These are phyloP conservation scores for Kwoniella dendrophila DNA, from an alignment of 768 basidiomycete species.

Conservation along the genomic window DNA sequence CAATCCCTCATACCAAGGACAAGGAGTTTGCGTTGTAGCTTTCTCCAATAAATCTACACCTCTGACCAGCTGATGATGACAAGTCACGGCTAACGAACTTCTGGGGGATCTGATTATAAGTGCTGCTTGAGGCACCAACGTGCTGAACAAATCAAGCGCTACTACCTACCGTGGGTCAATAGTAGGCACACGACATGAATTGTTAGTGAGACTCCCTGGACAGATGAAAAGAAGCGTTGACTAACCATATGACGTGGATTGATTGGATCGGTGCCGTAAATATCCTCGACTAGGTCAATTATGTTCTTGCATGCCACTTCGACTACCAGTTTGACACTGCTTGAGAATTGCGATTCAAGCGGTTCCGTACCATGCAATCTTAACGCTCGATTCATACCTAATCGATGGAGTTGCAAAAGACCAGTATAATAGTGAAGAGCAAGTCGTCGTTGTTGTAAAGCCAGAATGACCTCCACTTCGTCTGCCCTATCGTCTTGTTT, in stretches of 20 bases:
- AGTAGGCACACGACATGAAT: no score
- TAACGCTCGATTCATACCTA: conserved; percentile 3
- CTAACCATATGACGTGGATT: not conserved
- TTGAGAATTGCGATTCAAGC: not conserved
- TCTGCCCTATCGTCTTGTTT: not conserved
- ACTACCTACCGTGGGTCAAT: no score
- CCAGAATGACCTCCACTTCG: not conserved
- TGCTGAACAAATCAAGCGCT: not conserved
- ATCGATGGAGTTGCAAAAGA: not conserved
- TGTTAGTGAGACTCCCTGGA: no score
- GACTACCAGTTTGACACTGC: not conserved
- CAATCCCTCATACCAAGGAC: not conserved
- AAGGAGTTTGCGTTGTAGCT: not conserved
- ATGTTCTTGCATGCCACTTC: not conserved
- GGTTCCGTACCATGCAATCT: not conserved
- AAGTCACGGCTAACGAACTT: not conserved
- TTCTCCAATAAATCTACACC: not conserved
- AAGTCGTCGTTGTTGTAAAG: not conserved
- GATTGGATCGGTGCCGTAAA: not conserved
- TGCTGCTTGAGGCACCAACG: not conserved
- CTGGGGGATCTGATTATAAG: not conserved
- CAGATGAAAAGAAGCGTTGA: not conserved
- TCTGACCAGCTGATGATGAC: not conserved
- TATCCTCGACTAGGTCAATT: not conserved
- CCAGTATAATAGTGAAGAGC: not conserved